Conservation (phyloP, 768 basidiomycete species). For the Calocera cornea region DNA sequence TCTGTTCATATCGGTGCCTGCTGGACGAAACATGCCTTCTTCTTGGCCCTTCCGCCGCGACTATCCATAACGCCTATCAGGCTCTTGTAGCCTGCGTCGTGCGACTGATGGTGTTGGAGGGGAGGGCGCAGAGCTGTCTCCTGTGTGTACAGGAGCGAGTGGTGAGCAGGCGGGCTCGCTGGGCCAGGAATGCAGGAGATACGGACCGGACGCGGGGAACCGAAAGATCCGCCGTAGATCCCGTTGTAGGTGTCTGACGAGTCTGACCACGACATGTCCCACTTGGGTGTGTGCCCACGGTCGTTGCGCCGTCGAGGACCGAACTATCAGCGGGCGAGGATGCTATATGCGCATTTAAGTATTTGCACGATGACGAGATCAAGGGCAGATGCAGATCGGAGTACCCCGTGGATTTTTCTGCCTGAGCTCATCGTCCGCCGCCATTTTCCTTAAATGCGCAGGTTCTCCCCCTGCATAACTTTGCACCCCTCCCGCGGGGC, state of each 20-base stretch:
- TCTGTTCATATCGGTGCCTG: background rate
- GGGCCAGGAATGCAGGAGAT: background rate
- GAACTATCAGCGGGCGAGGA: background rate
- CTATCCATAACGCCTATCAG: background rate
- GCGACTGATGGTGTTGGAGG: background rate
- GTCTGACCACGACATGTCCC: background rate
- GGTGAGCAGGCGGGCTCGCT: background rate
- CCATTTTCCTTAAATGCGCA: background rate
- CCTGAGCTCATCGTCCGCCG: background rate
- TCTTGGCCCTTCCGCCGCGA: slow-evolving; percentile 17
- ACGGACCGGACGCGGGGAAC: background rate
- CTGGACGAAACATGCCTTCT: slow-evolving; percentile 20
- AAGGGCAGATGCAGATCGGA: background rate
- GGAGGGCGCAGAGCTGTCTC: background rate
- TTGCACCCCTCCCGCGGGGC: background rate
- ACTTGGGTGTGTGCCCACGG: background rate
- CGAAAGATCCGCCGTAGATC: background rate
- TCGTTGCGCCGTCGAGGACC: background rate
- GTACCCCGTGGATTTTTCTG: background rate
- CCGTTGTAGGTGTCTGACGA: background rate
- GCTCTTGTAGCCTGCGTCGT: background rate
- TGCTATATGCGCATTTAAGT: background rate
- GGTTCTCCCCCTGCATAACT: background rate
- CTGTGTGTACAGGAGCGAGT: background rate
- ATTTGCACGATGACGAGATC: background rate